phyloP scores from a whole-genome alignment of 2,329 filamentous ascomycete species.

The Cytospora schulzeri region DNA sequence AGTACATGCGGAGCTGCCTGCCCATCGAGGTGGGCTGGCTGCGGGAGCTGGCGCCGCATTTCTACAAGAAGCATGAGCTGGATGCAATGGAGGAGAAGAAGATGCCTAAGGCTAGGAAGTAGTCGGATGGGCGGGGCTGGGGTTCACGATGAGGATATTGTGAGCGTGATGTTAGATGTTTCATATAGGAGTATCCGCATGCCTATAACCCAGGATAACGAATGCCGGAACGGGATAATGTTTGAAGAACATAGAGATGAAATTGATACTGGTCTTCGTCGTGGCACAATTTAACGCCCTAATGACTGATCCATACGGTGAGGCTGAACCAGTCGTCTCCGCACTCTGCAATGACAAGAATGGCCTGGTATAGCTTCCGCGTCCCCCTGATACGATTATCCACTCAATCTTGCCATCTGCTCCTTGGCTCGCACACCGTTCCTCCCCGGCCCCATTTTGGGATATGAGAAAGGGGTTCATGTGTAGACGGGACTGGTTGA shows the following conservation, averaged over 20 bases:
- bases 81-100: conserved; percentile 82
- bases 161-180: background rate
- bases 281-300: background rate
- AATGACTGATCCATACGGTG: background rate
- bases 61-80: conserved; percentile 88
- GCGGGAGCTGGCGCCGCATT: conserved; percentile 88
- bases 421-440: too few species aligned
- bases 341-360: too few species aligned
- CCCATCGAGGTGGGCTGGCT: conserved; percentile 85
- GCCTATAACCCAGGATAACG: background rate
- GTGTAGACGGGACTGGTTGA: too few species aligned
- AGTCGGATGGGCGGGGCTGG: background rate
- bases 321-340: background rate
- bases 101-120: conserved; percentile 39
- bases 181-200: background rate
- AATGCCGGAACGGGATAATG: background rate
- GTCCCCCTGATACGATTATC: too few species aligned
- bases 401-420: too few species aligned
- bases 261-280: background rate
- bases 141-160: background rate
- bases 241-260: background rate
- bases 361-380: too few species aligned
- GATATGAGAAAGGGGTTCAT: too few species aligned
- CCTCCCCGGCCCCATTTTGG: too few species aligned
- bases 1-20: conserved; percentile 89